Base-by-base conservation (phyloP, 2,329 filamentous ascomycete species). In the Penicillium concentricum region DNA sequence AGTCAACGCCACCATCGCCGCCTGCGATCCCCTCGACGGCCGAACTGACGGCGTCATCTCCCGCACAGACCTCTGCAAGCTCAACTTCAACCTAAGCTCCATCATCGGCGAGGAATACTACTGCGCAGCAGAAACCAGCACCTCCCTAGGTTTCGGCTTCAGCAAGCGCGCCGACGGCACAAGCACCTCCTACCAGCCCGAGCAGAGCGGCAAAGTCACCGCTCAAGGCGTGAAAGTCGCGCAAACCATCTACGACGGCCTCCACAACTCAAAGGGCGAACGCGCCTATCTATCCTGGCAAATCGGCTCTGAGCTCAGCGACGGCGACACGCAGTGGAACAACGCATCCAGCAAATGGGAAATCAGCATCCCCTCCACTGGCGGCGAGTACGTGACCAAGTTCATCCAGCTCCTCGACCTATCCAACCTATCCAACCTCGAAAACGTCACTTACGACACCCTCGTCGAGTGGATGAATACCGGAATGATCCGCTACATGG, bases 21-120 rank as follows among this genome's bases (percentile, higher is more conserved):
- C 78, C 35, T 86, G 83, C 49, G 83, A 86, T 59, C 71, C 76
- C 8, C 72, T 86, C 6, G 83, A 86, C 54, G 83, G 84, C 6
- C 74, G 75, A 43, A 76, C 73, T 0, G 83, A 86, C 54, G 82
- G 82, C 13, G 80, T 85, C 5, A 74, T 86, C 42, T 72, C 78
- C 8, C 74, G 80, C 5, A 77, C 75, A 0, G 79, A 81, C 51
- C 73, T 82, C 9, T 82, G 79, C 73, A 74, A 72, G 54, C 61
- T 79, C 6, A 63, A 78, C 41, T 80, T 78, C 66, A 75, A 84
- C 63, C 61, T 81, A 30, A 77, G 68, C 54, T 69, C 73, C 16
- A 77, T 75, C 39, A 70, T 84, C 52, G 82, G 82, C n/a, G 59
- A 72, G 51, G 47, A 76, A 2, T 84, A 77, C 67, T 76, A 64